Evolutionary conservation across 352 stramenopile genomes (phyloP), one percentile per base, ranked within the genome.

Genomic region (Globisporangium carolinianum): DNA sequence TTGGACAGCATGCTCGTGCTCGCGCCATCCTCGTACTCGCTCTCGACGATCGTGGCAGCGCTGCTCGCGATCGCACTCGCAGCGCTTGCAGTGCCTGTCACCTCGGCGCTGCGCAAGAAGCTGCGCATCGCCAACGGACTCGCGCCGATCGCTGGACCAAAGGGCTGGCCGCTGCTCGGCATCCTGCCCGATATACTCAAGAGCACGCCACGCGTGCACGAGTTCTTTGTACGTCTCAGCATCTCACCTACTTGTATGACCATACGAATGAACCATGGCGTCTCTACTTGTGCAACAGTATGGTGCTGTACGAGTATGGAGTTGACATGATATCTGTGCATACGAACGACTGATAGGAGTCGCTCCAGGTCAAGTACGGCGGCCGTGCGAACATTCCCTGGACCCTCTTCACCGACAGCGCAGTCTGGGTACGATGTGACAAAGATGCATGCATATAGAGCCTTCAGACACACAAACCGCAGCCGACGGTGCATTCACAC

Each of bases 321-420:
- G 1, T 1, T 32, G 24, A 32, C 24, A 37, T n/a, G 15, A 18
- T 37, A 36, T 12, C 18, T n/a, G 10, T 15, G 47, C 15, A 11
- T 36, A 8, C 6, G n/a, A 15, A 3, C 18, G 6, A 2, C 17
- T 38, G 8, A 10, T 37, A 79, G 65, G 71, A 77, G 47, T 69
- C 79, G 18, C 60, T 73, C 43, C 53, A 83, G 38, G 62, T 72
- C 46, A 37, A 76, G 47, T 51, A 79, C 38, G 70, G 70, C 8
- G 77, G 77, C 0, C 69, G 71, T 17, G 79, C 84, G 67, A 87
- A 87, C 55, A 80, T 79, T 62, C 77, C 75, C 41, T 84, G 75
- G 75, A 75, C 80, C n/a, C 51, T 87, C 51, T 83, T 87, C 63
- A 82, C 75, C 54, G 77, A 87, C 55, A 73, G 73, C 2, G 69